These are phyloP conservation scores for Tremellales sp. DNA, from an alignment of 1,284 basidiomycete genomes.

Conservation along the genomic window DNA sequence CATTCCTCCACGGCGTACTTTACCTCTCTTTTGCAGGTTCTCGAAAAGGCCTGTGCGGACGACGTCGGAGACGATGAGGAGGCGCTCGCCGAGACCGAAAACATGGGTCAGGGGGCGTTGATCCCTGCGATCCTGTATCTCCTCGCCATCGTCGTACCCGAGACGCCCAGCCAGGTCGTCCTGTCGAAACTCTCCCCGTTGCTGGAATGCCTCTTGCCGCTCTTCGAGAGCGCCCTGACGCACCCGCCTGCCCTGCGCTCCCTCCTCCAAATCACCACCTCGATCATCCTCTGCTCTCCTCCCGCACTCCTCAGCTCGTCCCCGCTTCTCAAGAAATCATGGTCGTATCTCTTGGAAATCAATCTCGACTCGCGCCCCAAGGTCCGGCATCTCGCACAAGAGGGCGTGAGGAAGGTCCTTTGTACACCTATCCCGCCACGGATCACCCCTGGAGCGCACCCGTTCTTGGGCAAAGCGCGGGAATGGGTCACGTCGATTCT, in stretches of 20 bases:
- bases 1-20: constrained; percentile 81
- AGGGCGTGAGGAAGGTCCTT: constrained; percentile 74
- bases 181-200: constrained; percentile 41
- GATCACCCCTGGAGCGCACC: constrained; percentile 59
- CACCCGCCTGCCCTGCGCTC: constrained; percentile 47
- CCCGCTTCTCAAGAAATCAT: constrained; percentile 62
- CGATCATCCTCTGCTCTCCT: constrained; percentile 66
- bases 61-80: constrained; percentile 39
- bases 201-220: constrained; percentile 68
- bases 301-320: constrained; percentile 64
- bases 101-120: constrained; percentile 65
- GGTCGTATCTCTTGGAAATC: constrained; percentile 72
- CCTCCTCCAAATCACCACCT: constrained; percentile 59
- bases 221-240: constrained; percentile 56
- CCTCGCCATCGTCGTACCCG: constrained; percentile 69
- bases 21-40: constrained; percentile 63
- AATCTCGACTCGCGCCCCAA: constrained; percentile 87
- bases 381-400: constrained; percentile 85
- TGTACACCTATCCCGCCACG: constrained; percentile 70
- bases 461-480: constrained; percentile 71
- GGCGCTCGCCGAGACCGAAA: constrained; percentile 42
- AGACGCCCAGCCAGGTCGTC: constrained; percentile 57
- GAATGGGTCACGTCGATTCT: constrained; percentile 74
- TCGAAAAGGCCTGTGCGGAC: constrained; percentile 45
- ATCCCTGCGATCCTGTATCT: constrained; percentile 85